Evolutionary conservation across 768 basidiomycete genomes (phyloP), one percentile per base, ranked within the genome.

Genomic region (Epithele typhae): DNA sequence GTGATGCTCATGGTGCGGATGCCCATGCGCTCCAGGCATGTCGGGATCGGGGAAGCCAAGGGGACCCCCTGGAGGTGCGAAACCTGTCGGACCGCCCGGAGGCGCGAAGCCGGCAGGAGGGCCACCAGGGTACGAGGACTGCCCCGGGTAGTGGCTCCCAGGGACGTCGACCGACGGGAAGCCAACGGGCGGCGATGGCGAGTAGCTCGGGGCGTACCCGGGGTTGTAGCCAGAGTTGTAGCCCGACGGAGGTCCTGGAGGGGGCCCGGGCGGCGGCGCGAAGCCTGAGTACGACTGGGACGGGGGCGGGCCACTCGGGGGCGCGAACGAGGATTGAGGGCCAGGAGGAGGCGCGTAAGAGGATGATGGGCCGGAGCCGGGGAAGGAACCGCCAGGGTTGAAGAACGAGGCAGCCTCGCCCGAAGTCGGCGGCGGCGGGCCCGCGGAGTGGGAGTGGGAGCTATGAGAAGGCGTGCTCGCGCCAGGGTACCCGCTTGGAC

Each of bases 351-450:
- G 48, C 4, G 50, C 43, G 24, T 52, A 49, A n/a, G 23, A 23
- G 35, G 40, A 2, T 25, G n/a, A 15, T 35, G 17, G 3, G 46
- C 38, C 23, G 37, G 18, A 37, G 37, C 8, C 32, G n/a, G 40
- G 19, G 21, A 9, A 1, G 40, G 39, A 7, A 12, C 43, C 37
- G 25, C n/a, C 36, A 37, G 27, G 23, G 1, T 23, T 17, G 47
- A 53, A 57, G 45, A 46, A 57, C 21, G 52, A 51, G 12, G 54
- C 33, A 6, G 50, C 45, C 33, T 47, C 45, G 17, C 40, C 50
- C 2, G 45, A 40, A 21, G 37, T 18, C 22, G 43, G 49, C 11
- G 27, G 32, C 24, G 45, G 23, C 19, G 54, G 30, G 11, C 34
- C n/a, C 11, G 24, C 24, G 5, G 24, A 36, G 2, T 27, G n/a